Base-by-base conservation (phyloP, 305 asterid species). In the Plantago coronopus region DNA sequence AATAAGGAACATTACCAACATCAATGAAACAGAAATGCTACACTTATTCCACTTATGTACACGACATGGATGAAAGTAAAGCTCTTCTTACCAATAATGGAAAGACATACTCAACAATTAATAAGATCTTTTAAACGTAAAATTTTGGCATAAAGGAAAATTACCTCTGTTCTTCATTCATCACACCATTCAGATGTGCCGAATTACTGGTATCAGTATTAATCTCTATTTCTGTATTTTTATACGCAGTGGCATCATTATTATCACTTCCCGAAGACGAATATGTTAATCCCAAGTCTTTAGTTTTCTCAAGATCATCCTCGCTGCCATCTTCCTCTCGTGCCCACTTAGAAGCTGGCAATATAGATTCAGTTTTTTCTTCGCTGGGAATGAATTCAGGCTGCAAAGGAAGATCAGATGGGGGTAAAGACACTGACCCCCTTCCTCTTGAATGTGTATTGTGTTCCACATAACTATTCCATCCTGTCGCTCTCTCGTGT, bases 231-330 rank as follows among this genome's bases (percentile, higher is more conserved):
- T 83, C 95, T 75, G 72, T 72, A 53, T 44, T 65, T 72, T 70
- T 84, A 62, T 61, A 17, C 43, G 43, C 61, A 67, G 72, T 81
- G 66, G 78, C 95, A 44, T 78, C 90, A 46, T 76, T 81, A 76
- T 86, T 82, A 66, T 90, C 97, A 70, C 97, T 91, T 53, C 94
- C 97, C 44, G 96, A 90, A 71, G 97, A 91, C 58, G 98, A 91
- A 77, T 91, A 91, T 40, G 94, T 78, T 69, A 91, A 75, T 61
- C 95, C 97, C 61, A 88, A 81, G 69, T 85, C 89, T 72, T 79
- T 48, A 73, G 77, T 83, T 69, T 81, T 76, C 72, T 84, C 82
- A 27, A 72, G 86, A 53, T 86, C 96, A 72, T 78, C 94, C 46
- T 81, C 96, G 58, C 91, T 86, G 67, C 75, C 96, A 71, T 91